Conservation (phyloP, 352 stramenopile species). For the Pythium aristosporum region DNA sequence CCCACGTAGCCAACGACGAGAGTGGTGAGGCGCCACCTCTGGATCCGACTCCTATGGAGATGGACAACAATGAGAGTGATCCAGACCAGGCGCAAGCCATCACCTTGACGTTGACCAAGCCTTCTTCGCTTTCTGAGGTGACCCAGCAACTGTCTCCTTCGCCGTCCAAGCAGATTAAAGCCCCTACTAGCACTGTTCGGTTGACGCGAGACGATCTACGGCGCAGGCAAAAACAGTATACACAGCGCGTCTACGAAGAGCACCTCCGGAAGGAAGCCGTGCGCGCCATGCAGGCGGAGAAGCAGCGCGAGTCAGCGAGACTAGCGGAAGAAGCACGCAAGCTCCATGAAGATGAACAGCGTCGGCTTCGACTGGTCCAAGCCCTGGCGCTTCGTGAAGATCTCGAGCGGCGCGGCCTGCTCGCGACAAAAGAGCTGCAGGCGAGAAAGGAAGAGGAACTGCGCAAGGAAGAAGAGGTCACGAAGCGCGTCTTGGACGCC, state of each 20-base stretch:
- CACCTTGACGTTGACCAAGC: background rate
- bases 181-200: background rate
- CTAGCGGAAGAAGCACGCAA: conserved; percentile 29
- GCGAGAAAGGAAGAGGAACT: conserved; percentile 48
- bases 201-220: conserved; percentile 32
- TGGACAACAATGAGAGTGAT: background rate
- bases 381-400: conserved; percentile 37
- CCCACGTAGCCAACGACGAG: background rate
- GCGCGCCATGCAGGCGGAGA: conserved; percentile 24
- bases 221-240: conserved; percentile 42
- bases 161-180: background rate
- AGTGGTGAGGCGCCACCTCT: background rate
- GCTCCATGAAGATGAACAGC: conserved; percentile 33
- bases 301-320: conserved; percentile 31
- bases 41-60: background rate
- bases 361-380: conserved; percentile 27
- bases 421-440: conserved; percentile 44
- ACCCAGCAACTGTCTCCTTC: conserved; percentile 13
- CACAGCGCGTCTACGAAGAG: conserved; percentile 36
- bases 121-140: conserved; percentile 6
- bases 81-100: background rate
- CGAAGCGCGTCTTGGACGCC: conserved; percentile 30
- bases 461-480: conserved; percentile 35
- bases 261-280: conserved; percentile 38
- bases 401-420: conserved; percentile 35